Base-by-base conservation (phyloP, 75 land plant species). In the Sequoia sempervirens region DNA sequence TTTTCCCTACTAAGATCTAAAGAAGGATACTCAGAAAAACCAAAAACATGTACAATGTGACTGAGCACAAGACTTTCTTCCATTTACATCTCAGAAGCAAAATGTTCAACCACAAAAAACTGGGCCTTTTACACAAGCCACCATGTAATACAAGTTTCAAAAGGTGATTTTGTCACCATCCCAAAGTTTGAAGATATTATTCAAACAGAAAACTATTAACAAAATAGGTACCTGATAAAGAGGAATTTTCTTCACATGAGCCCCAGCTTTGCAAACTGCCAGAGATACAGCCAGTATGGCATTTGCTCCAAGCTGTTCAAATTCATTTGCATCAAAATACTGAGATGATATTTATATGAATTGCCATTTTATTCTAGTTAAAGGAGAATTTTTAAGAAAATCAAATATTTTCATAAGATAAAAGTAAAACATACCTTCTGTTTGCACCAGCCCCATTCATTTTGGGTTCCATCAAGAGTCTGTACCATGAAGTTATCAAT, bases 361-460 rank as follows among this genome's bases (percentile, higher is more conserved):
- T 80, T 28, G 46, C 36, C 36, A 56, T 15, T 26, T 15, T 18
- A 18, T 10, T 76, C 23, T 84, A n/a, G 64, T 2, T 20, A 5
- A 23, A 61, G 26, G n/a, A 61, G 6, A 84, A 80, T 12, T 1
- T 15, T 38, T 28, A 64, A 66, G 41, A 64, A 30, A 83, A 69
- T 40, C 56, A 52, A 75, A 72, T 17, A 79, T 20, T 37, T 40
- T n/a, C 12, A 32, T 17, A 84, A 2, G 28, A 45, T 10, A 26
- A 18, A 43, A n/a, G 37, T 10, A 26, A 18, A 43, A n/a, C 68
- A 69, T 50, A 95, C 99, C 98, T 95, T 97, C 66, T 96, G 98
- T 74, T 97, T 97, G 94, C 96, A 96, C 99, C 99, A 97, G 54
- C 99, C 99, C 99, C 99, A 97, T 84, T 97, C 91, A 85, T 97